Conservation (phyloP, 768 basidiomycete genomes). For the Trametes sanguinea region DNA sequence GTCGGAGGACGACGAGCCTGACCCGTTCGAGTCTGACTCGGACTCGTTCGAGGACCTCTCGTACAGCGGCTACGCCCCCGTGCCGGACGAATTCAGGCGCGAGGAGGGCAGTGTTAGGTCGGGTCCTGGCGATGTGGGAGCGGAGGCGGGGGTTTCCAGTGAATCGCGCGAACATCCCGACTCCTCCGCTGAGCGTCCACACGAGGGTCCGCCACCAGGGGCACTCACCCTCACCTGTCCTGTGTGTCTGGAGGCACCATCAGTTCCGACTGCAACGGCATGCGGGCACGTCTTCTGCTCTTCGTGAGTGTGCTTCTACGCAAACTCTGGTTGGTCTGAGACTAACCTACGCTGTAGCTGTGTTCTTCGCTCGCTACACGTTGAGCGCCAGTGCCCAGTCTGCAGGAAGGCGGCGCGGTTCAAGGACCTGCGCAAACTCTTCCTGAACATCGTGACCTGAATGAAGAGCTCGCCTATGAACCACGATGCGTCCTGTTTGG, state of each 20-base stretch:
- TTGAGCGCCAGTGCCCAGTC: conserved; percentile 20
- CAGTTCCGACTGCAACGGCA: conserved; percentile 30
- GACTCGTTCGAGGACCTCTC: conserved; percentile 20
- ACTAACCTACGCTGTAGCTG: conserved; percentile 14
- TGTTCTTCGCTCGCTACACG: conserved; percentile 8
- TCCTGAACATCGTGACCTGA: not conserved
- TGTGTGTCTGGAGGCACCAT: conserved; percentile 32
- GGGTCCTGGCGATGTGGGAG: not conserved
- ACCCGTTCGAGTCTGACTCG: conserved; percentile 2
- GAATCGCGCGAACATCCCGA: not conserved
- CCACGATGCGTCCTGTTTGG: too few relatives aligned
- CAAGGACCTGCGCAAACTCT: conserved; percentile 22
- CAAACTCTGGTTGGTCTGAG: not conserved
- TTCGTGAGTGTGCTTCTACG: conserved; percentile 28
- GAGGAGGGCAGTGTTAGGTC: not conserved
- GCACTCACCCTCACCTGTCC: conserved; percentile 30
- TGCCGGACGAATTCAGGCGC: not conserved
- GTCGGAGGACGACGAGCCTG: conserved; percentile 24
- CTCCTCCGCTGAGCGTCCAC: not conserved
- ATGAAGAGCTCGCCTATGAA: not conserved
- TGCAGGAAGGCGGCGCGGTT: conserved; percentile 14
- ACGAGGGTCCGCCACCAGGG: not conserved
- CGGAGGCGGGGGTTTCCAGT: not conserved
- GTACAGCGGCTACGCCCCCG: conserved; percentile 23
- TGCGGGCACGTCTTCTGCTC: conserved; percentile 40